Percentiles rank a stretch among this genome's conserved stretches.
Conservation (phyloP, 139 green algal genomes). For the Auxenochlorella pyrenoidosa region DNA sequence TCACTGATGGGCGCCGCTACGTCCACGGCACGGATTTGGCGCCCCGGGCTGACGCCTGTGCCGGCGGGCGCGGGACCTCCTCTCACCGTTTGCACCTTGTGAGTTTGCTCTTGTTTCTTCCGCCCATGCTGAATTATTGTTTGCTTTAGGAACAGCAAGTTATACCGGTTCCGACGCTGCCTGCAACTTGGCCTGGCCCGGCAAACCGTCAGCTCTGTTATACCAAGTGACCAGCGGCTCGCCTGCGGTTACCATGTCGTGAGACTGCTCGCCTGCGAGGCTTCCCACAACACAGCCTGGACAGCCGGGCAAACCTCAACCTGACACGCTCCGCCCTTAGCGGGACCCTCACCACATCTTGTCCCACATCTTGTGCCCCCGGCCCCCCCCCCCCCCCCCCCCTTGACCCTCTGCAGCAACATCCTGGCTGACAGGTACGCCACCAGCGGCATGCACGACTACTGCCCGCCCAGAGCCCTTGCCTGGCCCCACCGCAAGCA, state of each 20-base stretch:
- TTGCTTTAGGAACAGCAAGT: background rate
- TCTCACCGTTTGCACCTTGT: background rate
- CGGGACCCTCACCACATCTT: too few species aligned
- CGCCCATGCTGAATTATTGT: background rate
- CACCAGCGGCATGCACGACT: slow-evolving; percentile 36
- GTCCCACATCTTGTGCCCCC: background rate
- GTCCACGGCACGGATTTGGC: background rate
- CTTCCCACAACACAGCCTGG: too few species aligned
- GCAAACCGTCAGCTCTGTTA: too few species aligned
- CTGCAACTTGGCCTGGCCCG: too few species aligned
- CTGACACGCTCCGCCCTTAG: too few species aligned
- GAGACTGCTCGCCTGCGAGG: too few species aligned
- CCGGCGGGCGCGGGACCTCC: background rate
- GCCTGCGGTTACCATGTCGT: too few species aligned
- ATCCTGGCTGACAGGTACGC: slow-evolving; percentile 63
- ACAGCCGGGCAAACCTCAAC: too few species aligned
- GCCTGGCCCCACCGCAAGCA: slow-evolving; percentile 46
- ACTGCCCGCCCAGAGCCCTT: slow-evolving; percentile 52
- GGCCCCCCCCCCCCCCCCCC: too few species aligned
- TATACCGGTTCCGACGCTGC: background rate
- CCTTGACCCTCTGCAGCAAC: slow-evolving; percentile 43
- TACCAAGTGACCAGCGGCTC: too few species aligned
- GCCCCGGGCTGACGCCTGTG: background rate
- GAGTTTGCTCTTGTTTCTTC: background rate
- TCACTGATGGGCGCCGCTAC: background rate